These are phyloP conservation scores for Zopfochytrium polystomum DNA, from an alignment of 371 early-diverging fungal genomes.

Conservation along the genomic window DNA sequence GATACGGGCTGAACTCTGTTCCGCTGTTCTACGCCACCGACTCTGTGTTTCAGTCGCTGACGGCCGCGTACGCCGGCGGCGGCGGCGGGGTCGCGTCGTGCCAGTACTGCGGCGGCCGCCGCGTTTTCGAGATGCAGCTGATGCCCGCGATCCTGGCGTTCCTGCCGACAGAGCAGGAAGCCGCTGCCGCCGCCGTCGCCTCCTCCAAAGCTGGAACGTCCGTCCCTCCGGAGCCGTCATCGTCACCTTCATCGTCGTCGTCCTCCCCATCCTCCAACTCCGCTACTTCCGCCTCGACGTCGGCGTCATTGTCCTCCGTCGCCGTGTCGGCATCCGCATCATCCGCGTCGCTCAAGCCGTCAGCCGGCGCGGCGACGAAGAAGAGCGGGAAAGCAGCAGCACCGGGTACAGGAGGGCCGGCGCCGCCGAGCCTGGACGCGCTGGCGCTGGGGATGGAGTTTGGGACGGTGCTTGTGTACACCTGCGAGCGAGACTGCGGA, in stretches of 20 bases:
- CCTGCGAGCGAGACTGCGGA: conserved; percentile 78
- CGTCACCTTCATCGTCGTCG: too few relatives aligned
- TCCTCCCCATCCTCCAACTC: background rate
- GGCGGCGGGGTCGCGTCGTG: conserved; percentile 60
- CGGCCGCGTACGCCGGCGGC: too few relatives aligned
- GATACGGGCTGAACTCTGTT: conserved; percentile 70
- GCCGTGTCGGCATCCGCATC: conserved; percentile 8
- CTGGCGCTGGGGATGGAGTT: conserved; percentile 80
- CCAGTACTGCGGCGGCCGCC: conserved; percentile 62
- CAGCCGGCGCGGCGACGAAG: too few relatives aligned
- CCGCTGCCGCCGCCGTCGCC: conserved; percentile 6
- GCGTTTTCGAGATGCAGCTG: conserved; percentile 88
- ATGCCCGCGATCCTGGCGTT: conserved; percentile 82
- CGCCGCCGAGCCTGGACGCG: too few relatives aligned
- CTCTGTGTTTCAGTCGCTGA: conserved; percentile 41
- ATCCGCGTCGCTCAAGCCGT: too few relatives aligned
- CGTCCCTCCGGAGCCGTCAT: too few relatives aligned
- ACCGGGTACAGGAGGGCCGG: too few relatives aligned
- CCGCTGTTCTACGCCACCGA: conserved; percentile 67
- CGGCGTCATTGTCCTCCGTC: conserved; percentile 31
- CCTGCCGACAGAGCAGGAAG: conserved; percentile 47
- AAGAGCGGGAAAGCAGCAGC: too few relatives aligned
- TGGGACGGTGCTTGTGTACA: conserved; percentile 82
- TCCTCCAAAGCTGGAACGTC: background rate
- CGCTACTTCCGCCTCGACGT: conserved; percentile 3